Percentiles rank a stretch among this genome's conserved stretches.
Conservation (phyloP, 306 rosid species). For the Vicia sativa region DNA sequence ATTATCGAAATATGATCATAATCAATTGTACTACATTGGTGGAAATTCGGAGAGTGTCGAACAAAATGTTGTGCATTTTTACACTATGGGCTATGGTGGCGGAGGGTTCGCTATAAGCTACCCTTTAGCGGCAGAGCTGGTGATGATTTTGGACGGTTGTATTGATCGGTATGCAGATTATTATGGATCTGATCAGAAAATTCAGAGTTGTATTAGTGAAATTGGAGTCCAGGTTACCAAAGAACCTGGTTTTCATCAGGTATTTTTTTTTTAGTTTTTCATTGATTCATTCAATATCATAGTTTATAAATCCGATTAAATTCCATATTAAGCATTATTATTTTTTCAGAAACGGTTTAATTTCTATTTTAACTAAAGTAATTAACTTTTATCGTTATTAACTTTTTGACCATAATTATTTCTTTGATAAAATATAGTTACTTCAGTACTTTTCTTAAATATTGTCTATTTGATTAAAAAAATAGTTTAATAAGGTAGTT, state of each 20-base stretch:
- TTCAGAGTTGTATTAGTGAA: constrained; percentile 69
- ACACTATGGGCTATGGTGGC: constrained; percentile 70
- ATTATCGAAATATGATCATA: constrained; percentile 69
- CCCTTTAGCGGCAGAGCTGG: constrained; percentile 63
- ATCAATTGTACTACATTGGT: constrained; percentile 79
- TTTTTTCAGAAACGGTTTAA: background rate
- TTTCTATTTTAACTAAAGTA: no score
- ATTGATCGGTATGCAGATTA: constrained; percentile 55
- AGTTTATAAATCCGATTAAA: background rate
- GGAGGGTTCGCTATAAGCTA: constrained; percentile 80
- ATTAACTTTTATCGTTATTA: no score
- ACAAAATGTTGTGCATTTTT: constrained; percentile 58
- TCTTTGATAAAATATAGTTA: no score
- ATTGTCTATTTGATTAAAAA: no score
- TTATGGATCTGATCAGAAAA: constrained; percentile 72
- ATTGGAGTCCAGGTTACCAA: constrained; percentile 73
- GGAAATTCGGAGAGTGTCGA: constrained; percentile 80
- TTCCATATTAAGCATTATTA: background rate
- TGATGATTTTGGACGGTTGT: constrained; percentile 69
- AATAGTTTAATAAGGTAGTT: no score
- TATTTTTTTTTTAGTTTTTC: background rate
- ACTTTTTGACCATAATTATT: no score
- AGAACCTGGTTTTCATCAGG: constrained; percentile 85
- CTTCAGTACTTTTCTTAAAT: no score
- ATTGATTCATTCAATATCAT: background rate